Evolutionary conservation across 2,329 filamentous ascomycete genomes (phyloP).

Genomic region (Ascocoryne sarcoides): DNA sequence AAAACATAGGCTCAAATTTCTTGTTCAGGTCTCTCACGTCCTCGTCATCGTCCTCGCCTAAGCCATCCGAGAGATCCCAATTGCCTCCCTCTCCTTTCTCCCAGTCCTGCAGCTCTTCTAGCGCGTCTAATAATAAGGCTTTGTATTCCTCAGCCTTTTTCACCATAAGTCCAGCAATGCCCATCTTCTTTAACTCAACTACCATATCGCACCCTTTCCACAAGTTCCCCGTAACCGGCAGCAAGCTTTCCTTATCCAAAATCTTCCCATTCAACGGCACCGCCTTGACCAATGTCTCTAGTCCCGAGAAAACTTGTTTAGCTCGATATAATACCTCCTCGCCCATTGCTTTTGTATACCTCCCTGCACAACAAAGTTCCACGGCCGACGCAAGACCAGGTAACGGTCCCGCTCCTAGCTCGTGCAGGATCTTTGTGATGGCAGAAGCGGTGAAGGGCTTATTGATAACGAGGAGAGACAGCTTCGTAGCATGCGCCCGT

Average conservation of each 20-base stretch:
- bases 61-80: constrained; percentile 32
- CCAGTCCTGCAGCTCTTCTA: constrained; percentile 85
- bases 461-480: constrained; percentile 79
- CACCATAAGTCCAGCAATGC: constrained; percentile 61
- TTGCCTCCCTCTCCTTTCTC: constrained; percentile 61
- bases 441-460: constrained; percentile 78
- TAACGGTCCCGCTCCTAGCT: constrained; percentile 64
- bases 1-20: constrained; percentile 40
- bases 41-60: constrained; percentile 34
- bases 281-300: constrained; percentile 49
- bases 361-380: constrained; percentile 51
- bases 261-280: constrained; percentile 48
- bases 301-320: constrained; percentile 51
- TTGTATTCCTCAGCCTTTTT: constrained; percentile 65
- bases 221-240: constrained; percentile 63
- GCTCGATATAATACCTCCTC: constrained; percentile 54
- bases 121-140: constrained; percentile 70
- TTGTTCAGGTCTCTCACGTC: constrained; percentile 38
- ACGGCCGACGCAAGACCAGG: constrained; percentile 65
- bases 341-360: constrained; percentile 55
- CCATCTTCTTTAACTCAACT: constrained; percentile 52
- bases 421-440: constrained; percentile 58
- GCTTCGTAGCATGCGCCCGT: constrained; percentile 75
- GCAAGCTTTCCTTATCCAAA: constrained; percentile 39
- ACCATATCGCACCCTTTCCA: constrained; percentile 80